Base-by-base conservation (phyloP, 139 green algal species). In the Marvania coccoides region DNA sequence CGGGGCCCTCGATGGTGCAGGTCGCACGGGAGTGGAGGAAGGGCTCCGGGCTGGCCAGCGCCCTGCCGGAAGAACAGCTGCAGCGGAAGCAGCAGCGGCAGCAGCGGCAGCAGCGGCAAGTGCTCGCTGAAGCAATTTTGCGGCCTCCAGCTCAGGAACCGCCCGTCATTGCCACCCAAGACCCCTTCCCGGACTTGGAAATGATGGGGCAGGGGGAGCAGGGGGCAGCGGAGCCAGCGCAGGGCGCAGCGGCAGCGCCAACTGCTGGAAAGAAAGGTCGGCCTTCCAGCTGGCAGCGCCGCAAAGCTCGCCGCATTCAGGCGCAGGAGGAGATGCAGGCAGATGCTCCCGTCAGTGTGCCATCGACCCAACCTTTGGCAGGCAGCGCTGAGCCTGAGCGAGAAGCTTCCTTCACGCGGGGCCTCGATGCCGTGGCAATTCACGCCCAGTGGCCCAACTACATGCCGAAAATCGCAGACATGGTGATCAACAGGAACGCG, bases 271-370 rank as follows among this genome's bases (percentile, higher is more conserved):
- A 72, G 64, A 5, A 4, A 15, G 9, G 33, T 7, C 58, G 80
- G 14, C 61, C 57, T 4, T 81, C 74, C 42, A 86, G 80, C 58
- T 86, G 80, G 80, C 66, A 72, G 40, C 78, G 76, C 7, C 65
- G 62, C 14, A 77, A 56, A 14, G 70, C 63, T 28, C 68, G 68
- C 8, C 30, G 45, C 35, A 31, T 33, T 28, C 33, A 24, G 2
- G 15, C 36, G 58, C 37, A 53, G 64, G 38, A 56, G 45, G 26
- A 53, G 29, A 3, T 10, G 55, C 65, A 56, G 46, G 31, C 54
- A 61, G 55, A 59, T 55, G 55, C 24, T 15, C 7, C 12, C 3
- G 24, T 12, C 12, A 5, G 30, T 12, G 31, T 64, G 57, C 23
- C 47, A 15, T 6, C 10, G 23, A 53, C n/a, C 30, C 58, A 23